Conservation (phyloP, 805 yeast species). For the Debaryomyces maramus region DNA sequence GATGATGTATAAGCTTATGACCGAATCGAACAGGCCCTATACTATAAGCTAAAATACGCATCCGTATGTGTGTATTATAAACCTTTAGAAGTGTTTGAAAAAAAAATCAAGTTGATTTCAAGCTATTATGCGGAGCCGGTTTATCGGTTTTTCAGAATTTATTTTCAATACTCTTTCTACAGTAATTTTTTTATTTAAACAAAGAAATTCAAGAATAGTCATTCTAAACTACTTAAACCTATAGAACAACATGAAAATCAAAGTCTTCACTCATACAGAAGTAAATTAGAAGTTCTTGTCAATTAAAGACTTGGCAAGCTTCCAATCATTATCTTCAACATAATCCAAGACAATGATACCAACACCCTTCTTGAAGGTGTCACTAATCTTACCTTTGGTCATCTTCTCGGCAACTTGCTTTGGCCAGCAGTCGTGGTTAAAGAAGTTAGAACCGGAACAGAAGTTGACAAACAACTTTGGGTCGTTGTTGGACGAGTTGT, state of each 20-base stretch:
- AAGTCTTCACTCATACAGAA: not conserved
- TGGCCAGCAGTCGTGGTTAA: conserved; percentile 76
- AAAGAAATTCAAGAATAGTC: not conserved
- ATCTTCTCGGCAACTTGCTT: conserved; percentile 58
- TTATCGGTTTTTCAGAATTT: too few relatives aligned
- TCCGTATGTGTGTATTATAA: not conserved
- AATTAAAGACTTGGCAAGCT: conserved; percentile 48
- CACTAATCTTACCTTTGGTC: conserved; percentile 42
- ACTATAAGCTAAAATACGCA: not conserved
- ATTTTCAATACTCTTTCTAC: too few relatives aligned
- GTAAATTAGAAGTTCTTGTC: conserved; percentile 46
- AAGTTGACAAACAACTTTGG: conserved; percentile 68
- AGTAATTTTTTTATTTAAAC: too few relatives aligned
- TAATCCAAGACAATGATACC: conserved; percentile 73
- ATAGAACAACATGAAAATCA: not conserved
- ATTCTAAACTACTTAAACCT: not conserved
- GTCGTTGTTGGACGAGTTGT: conserved; percentile 42
- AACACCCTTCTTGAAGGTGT: conserved; percentile 52
- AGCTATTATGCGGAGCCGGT: too few relatives aligned
- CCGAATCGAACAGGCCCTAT: not conserved
- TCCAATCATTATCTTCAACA: conserved; percentile 63
- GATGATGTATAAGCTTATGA: too few relatives aligned
- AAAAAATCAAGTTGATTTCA: not conserved
- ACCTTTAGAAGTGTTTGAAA: too few relatives aligned
- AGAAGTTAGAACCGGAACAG: conserved; percentile 72